Percentiles rank a stretch among this genome's conserved stretches.
phyloP scores from a whole-genome alignment of 305 asterid species.

The Fraxinus nigra region DNA sequence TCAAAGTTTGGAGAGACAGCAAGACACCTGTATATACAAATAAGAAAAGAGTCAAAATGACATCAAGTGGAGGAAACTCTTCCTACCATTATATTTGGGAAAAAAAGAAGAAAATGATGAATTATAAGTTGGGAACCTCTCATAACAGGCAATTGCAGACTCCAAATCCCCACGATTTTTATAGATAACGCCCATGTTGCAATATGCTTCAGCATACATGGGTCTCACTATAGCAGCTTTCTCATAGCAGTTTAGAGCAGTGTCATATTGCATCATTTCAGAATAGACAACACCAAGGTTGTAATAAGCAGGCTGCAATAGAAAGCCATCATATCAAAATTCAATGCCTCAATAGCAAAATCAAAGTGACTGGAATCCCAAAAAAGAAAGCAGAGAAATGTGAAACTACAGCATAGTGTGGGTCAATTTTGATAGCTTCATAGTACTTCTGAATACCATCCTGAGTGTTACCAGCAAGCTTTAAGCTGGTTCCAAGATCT shows the following conservation, averaged over 20 bases:
- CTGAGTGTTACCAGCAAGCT: conserved; percentile 93
- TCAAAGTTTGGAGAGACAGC: conserved; percentile 99
- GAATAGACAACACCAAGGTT: conserved; percentile 98
- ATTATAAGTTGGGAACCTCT: conserved; percentile 50
- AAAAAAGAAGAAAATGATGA: background rate
- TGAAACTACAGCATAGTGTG: conserved; percentile 85
- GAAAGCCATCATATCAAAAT: conserved; percentile 34
- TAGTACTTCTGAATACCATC: conserved; percentile 96
- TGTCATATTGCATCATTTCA: conserved; percentile 98
- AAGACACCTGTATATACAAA: conserved; percentile 66
- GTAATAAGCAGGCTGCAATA: conserved; percentile 95
- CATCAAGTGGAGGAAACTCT: conserved; percentile 28
- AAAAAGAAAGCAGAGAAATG: conserved; percentile 9
- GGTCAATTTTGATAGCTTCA: conserved; percentile 87
- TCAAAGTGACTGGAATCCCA: conserved; percentile 13
- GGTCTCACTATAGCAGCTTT: conserved; percentile 97
- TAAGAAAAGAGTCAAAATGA: conserved; percentile 17
- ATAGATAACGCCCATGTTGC: conserved; percentile 98
- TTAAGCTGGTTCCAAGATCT: conserved; percentile 96
- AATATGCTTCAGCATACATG: conserved; percentile 99
- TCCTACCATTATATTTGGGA: conserved; percentile 12
- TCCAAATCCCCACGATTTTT: conserved; percentile 97
- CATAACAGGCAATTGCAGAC: conserved; percentile 94
- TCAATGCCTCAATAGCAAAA: conserved; percentile 23
- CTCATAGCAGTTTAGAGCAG: conserved; percentile 90